A percentile compares a stretch with the other conserved stretches of the same genome.
phyloP scores from a whole-genome alignment of 257 asterid species.

The Petunia secreta region DNA sequence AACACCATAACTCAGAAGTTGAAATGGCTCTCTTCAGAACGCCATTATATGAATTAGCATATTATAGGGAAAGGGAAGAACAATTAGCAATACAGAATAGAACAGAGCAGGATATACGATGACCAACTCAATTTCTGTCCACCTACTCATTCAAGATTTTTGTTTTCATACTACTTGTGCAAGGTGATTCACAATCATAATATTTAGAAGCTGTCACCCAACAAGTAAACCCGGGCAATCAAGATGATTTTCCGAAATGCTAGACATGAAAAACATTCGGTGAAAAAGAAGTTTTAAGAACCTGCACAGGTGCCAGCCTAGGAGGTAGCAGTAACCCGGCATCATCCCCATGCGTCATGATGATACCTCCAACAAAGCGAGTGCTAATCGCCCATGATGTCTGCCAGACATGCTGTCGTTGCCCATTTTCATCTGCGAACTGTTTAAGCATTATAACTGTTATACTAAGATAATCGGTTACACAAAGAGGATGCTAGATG shows the following conservation, averaged over 20 bases:
- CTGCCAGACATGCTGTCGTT: conserved; percentile 96
- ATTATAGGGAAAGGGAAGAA: neutral
- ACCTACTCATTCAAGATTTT: neutral
- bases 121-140: conserved; percentile 18
- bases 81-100: neutral
- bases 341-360: conserved; percentile 99
- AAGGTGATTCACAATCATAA: conserved; percentile 3
- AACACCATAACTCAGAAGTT: neutral
- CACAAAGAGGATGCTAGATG: neutral
- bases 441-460: conserved; percentile 35
- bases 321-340: conserved; percentile 95
- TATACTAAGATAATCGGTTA: neutral
- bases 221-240: neutral
- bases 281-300: conserved; percentile 33
- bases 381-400: conserved; percentile 99
- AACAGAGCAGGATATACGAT: neutral
- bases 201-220: neutral
- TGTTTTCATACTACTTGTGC: neutral
- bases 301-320: conserved; percentile 92
- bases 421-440: conserved; percentile 96
- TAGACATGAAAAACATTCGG: conserved; percentile 25
- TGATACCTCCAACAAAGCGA: conserved; percentile 93
- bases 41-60: neutral
- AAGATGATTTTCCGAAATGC: neutral
- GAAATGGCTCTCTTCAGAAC: conserved; percentile 8